Conservation (phyloP, 345 rosid species). For the Noccaea caerulescens region DNA sequence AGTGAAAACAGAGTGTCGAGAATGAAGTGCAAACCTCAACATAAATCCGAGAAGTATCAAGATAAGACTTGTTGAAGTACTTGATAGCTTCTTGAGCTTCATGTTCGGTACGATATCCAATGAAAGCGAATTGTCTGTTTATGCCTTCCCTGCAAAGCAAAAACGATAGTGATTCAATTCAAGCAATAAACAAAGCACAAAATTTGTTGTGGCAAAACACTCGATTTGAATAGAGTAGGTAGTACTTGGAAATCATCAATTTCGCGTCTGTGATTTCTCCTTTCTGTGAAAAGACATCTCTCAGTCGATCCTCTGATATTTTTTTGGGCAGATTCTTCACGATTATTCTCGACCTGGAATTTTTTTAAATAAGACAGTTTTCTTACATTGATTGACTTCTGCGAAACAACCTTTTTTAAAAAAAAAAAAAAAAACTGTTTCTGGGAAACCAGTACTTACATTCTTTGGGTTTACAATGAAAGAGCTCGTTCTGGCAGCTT, state of each 20-base stretch:
- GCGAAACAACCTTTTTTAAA: background rate
- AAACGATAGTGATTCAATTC: constrained; percentile 2
- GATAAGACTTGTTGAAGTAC: constrained; percentile 69
- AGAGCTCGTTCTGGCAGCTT: constrained; percentile 23
- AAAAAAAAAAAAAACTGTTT: background rate
- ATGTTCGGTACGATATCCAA: constrained; percentile 71
- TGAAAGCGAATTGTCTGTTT: constrained; percentile 83
- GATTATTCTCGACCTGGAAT: constrained; percentile 77
- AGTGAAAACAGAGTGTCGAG: constrained; percentile 4
- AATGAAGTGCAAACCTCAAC: constrained; percentile 66
- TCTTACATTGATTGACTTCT: background rate
- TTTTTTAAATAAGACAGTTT: background rate
- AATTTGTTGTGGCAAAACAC: background rate
- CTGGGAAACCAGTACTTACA: constrained; percentile 29
- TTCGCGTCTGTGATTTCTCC: constrained; percentile 85
- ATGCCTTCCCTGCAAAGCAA: constrained; percentile 66
- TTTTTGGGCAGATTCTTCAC: constrained; percentile 80
- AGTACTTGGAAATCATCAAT: constrained; percentile 75
- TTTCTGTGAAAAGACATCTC: constrained; percentile 70
- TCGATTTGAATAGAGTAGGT: background rate
- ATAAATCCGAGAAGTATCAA: constrained; percentile 62
- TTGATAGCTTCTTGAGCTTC: constrained; percentile 86
- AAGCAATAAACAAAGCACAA: background rate
- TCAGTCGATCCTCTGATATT: constrained; percentile 65
- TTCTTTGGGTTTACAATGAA: constrained; percentile 14